phyloP scores from a whole-genome alignment of 148 eudicot genomes.

The Nyssa sinensis region DNA sequence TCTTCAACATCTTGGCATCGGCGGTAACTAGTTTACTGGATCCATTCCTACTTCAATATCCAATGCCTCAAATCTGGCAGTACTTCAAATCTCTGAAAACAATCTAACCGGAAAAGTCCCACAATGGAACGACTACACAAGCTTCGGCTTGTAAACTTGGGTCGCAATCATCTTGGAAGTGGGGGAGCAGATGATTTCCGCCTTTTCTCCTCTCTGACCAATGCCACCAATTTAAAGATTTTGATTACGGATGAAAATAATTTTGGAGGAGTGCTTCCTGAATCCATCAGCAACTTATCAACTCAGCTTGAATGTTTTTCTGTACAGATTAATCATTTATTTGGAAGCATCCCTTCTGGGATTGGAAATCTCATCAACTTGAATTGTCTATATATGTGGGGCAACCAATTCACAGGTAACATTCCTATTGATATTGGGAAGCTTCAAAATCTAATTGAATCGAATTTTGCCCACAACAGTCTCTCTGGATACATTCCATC shows the following conservation, averaged over 20 bases:
- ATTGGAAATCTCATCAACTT: not conserved
- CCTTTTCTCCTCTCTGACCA: not conserved
- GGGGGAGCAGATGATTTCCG: not conserved
- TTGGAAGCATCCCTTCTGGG: not conserved
- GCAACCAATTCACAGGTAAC: not conserved
- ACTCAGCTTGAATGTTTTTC: not conserved
- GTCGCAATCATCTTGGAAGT: not conserved
- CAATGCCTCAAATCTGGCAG: not conserved
- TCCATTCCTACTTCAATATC: not conserved
- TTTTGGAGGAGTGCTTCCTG: not conserved
- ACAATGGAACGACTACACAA: not conserved
- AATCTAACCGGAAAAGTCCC: not conserved
- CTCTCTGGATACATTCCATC: not conserved
- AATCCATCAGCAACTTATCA: not conserved
- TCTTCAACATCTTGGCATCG: not conserved
- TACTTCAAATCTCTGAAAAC: not conserved
- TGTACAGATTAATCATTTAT: not conserved
- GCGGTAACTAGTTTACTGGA: not conserved
- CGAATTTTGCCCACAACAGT: not conserved
- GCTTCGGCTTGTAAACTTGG: not conserved
- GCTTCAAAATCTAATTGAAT: not conserved
- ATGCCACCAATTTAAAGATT: not conserved
- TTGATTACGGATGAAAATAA: not conserved
- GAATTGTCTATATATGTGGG: not conserved
- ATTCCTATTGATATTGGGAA: not conserved